Percentiles rank a stretch among this genome's conserved stretches.
Conservation (phyloP, 352 stramenopile genomes). For the Saprolegnia diclina region DNA sequence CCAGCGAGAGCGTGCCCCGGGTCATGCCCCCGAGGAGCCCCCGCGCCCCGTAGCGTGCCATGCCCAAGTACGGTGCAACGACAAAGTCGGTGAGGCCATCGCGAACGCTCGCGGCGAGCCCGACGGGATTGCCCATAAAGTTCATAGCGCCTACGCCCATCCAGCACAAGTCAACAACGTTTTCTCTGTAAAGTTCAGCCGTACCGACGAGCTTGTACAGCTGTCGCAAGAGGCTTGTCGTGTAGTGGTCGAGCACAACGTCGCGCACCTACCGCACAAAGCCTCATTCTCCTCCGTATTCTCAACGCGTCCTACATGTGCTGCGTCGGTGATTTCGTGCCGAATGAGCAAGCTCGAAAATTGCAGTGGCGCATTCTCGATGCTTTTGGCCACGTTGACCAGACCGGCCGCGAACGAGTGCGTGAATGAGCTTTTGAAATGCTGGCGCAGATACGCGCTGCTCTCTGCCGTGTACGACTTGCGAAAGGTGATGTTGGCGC, state of each 20-base stretch:
- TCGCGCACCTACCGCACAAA: slow-evolving; percentile 4
- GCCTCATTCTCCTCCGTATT: not conserved
- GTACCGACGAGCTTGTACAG: slow-evolving; percentile 26
- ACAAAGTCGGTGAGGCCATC: slow-evolving; percentile 22
- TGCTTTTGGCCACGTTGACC: slow-evolving; percentile 24
- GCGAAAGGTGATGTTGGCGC: slow-evolving; percentile 25
- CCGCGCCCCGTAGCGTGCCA: not conserved
- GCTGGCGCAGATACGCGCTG: not conserved
- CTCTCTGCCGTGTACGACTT: slow-evolving; percentile 15
- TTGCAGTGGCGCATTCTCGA: slow-evolving; percentile 25
- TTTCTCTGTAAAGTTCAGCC: not conserved
- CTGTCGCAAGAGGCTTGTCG: slow-evolving; percentile 21
- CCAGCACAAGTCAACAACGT: not conserved
- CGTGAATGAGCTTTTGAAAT: slow-evolving; percentile 25
- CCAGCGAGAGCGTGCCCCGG: slow-evolving; percentile 14
- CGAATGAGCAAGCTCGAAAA: slow-evolving; percentile 13
- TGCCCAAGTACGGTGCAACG: slow-evolving; percentile 15
- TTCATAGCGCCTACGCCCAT: slow-evolving; percentile 21
- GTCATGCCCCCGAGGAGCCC: slow-evolving; percentile 18
- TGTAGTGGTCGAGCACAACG: slow-evolving; percentile 15
- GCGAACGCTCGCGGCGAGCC: slow-evolving; percentile 19
- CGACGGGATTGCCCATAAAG: slow-evolving; percentile 27
- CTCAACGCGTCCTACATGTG: not conserved
- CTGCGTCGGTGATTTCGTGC: slow-evolving; percentile 20
- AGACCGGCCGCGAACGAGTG: slow-evolving; percentile 22